A percentile compares a stretch with the other conserved stretches of the same genome.
Evolutionary conservation across 805 yeast genomes (phyloP).

Genomic region (Myxozyma vanderwaltii): DNA sequence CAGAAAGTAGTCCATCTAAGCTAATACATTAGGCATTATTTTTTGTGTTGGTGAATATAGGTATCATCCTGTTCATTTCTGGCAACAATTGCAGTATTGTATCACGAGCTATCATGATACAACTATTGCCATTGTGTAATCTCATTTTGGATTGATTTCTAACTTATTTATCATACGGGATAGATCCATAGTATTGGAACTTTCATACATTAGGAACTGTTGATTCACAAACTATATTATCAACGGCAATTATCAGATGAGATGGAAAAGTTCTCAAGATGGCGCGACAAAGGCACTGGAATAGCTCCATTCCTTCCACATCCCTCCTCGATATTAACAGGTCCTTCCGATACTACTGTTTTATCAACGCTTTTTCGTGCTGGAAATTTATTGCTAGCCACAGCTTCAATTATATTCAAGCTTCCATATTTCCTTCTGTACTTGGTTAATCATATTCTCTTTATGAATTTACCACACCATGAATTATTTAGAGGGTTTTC

Average conservation of each 20-base stretch:
- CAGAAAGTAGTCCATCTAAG: too few relatives aligned
- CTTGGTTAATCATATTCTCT: not conserved
- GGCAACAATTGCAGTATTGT: too few relatives aligned
- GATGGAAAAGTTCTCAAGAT: constrained; percentile 82
- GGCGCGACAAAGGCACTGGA: constrained; percentile 93
- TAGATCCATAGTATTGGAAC: too few relatives aligned
- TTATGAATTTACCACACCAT: not conserved
- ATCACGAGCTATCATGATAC: not conserved
- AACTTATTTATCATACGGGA: too few relatives aligned
- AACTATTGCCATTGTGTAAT: not conserved
- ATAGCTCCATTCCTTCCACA: constrained; percentile 81
- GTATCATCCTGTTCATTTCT: not conserved
- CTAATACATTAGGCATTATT: too few relatives aligned
- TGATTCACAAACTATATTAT: too few relatives aligned
- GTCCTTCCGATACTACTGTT: constrained; percentile 12
- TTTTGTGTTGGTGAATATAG: not conserved
- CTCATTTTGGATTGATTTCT: too few relatives aligned
- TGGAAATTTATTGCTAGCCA: constrained; percentile 35
- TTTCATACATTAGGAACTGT: too few relatives aligned
- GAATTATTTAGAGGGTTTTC: not conserved
- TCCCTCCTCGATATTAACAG: constrained; percentile 28
- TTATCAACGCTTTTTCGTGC: constrained; percentile 31
- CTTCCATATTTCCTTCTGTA: constrained; percentile 17
- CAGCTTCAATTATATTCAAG: constrained; percentile 39
- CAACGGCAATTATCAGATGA: not conserved